These are phyloP conservation scores for Jatropha podagrica DNA, from an alignment of 441 rosid genomes.

Conservation along the genomic window DNA sequence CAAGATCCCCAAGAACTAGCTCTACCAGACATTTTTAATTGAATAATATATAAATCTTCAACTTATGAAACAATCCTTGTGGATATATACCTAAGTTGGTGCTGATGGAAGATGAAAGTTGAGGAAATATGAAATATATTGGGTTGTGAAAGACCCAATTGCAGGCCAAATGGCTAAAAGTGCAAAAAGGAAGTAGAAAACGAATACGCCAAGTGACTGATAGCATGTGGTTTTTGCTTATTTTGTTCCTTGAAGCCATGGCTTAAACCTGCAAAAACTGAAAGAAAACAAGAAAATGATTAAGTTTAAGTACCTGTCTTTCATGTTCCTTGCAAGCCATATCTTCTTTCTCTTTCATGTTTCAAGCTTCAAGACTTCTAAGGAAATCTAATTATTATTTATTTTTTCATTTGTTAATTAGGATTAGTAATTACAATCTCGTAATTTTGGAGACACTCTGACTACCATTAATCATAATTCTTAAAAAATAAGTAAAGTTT, in stretches of 20 bases:
- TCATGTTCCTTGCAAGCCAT: slow-evolving; percentile 32
- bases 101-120: background rate
- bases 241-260: slow-evolving; percentile 25
- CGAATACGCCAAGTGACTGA: slow-evolving; percentile 30
- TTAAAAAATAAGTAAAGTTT: too few species aligned
- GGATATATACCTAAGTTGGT: background rate
- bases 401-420: too few species aligned
- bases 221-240: slow-evolving; percentile 12
- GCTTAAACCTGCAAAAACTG: background rate
- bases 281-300: background rate
- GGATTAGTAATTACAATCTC: too few species aligned
- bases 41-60: too few species aligned
- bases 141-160: slow-evolving; percentile 7
- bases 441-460: too few species aligned
- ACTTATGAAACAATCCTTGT: too few species aligned
- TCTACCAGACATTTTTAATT: slow-evolving; percentile 20
- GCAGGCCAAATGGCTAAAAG: background rate
- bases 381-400: background rate
- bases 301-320: slow-evolving; percentile 1
- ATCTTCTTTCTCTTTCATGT: background rate
- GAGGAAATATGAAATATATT: background rate
- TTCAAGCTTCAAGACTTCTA: slow-evolving; percentile 6
- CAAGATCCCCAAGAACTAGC: slow-evolving; percentile 12
- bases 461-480: too few species aligned
- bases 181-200: background rate